These are phyloP conservation scores for Avena sativa DNA, from an alignment of 176 grass and related monocot species.

Conservation along the genomic window DNA sequence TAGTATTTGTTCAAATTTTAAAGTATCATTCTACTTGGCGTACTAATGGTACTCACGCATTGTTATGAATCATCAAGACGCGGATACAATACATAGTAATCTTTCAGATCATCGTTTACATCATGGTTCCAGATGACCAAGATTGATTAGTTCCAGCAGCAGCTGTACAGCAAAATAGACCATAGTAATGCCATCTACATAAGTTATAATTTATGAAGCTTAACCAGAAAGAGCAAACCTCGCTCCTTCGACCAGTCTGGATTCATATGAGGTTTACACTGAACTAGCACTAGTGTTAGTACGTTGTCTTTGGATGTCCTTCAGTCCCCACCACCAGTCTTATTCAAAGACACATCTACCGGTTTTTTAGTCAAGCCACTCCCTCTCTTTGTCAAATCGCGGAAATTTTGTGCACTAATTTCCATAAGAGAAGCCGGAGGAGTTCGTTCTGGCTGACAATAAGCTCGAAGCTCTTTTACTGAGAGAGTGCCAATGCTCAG, in stretches of 20 bases:
- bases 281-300: not conserved
- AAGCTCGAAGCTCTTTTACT: not conserved
- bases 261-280: not conserved
- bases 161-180: not conserved
- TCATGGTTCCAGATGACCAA: not conserved
- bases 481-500: not conserved
- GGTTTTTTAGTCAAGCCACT: not conserved
- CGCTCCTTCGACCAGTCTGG: not conserved
- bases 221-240: not conserved
- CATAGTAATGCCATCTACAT: not conserved
- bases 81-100: not conserved
- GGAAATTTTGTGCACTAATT: not conserved
- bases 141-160: not conserved
- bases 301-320: not conserved
- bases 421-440: not conserved
- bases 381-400: not conserved
- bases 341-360: not conserved
- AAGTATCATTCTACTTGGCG: not conserved
- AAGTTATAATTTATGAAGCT: not conserved
- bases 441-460: not conserved
- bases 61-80: slow-evolving; percentile 5
- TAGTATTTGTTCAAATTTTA: not conserved
- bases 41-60: not conserved
- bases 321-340: slow-evolving; percentile 1
- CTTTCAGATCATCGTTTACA: not conserved